Percentiles rank a stretch among this genome's conserved stretches.
phyloP scores from a whole-genome alignment of 148 eudicot species.

The Vaccinium macrocarpon region DNA sequence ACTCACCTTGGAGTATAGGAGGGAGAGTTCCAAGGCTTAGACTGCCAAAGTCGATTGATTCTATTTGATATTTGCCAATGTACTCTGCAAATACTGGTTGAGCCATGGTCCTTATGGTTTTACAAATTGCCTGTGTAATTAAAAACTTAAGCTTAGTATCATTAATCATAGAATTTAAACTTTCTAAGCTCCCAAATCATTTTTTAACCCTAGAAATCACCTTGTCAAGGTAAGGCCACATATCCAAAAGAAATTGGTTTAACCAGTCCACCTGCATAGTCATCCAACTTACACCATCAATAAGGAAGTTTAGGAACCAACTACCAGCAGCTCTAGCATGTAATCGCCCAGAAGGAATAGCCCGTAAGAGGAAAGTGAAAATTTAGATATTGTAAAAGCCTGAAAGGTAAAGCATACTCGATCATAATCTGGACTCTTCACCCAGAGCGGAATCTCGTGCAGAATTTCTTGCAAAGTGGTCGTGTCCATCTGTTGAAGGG shows the following conservation, averaged over 20 bases:
- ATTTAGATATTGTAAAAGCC: not conserved
- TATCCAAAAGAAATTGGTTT: slow-evolving; percentile 51
- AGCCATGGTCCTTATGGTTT: slow-evolving; percentile 27
- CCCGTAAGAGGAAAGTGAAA: not conserved
- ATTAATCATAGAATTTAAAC: not conserved
- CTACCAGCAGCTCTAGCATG: not conserved
- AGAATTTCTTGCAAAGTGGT: slow-evolving; percentile 44
- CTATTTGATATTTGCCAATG: slow-evolving; percentile 39
- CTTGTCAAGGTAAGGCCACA: slow-evolving; percentile 95
- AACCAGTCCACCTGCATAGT: slow-evolving; percentile 82
- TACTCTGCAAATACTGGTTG: slow-evolving; percentile 48
- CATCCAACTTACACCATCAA: slow-evolving; percentile 7
- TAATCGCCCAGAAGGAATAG: not conserved
- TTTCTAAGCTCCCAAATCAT: slow-evolving; percentile 21
- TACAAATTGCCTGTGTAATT: slow-evolving; percentile 63
- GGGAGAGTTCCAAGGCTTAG: slow-evolving; percentile 54
- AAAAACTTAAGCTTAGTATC: not conserved
- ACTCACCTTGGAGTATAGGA: slow-evolving; percentile 45
- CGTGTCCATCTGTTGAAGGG: slow-evolving; percentile 55
- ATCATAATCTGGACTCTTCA: slow-evolving; percentile 90
- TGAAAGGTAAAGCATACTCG: slow-evolving; percentile 46
- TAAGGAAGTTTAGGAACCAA: not conserved
- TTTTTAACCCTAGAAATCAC: slow-evolving; percentile 39
- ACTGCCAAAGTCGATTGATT: slow-evolving; percentile 44
- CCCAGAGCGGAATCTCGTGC: slow-evolving; percentile 81